A percentile compares a stretch with the other conserved stretches of the same genome.
Evolutionary conservation across 805 yeast species (phyloP).

Genomic region (Candida awuae): DNA sequence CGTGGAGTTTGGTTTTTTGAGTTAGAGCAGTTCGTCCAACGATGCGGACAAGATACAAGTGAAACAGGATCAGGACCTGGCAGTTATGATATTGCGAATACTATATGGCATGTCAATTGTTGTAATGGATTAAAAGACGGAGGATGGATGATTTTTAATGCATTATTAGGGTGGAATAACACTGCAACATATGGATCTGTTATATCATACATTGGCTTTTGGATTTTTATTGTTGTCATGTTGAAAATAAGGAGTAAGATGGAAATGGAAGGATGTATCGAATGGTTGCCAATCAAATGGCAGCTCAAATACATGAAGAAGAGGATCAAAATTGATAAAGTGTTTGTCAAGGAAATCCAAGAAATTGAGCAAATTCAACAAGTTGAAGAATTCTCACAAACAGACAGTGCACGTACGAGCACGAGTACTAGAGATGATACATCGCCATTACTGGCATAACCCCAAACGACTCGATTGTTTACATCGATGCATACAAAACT

Average conservation of each 20-base stretch:
- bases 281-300: conserved; percentile 51
- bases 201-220: conserved; percentile 58
- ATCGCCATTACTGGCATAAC: not conserved
- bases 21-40: conserved; percentile 62
- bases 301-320: conserved; percentile 50
- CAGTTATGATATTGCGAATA: conserved; percentile 67
- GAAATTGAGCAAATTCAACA: conserved; percentile 11
- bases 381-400: not conserved
- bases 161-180: conserved; percentile 89
- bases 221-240: conserved; percentile 46
- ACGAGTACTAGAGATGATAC: not conserved
- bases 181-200: conserved; percentile 89
- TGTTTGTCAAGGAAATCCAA: conserved; percentile 20
- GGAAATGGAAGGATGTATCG: conserved; percentile 51
- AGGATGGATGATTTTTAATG: conserved; percentile 85
- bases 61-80: conserved; percentile 94
- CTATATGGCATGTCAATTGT: conserved; percentile 93
- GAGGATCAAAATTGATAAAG: conserved; percentile 23
- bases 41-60: conserved; percentile 78
- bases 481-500: too few species aligned
- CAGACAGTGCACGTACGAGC: too few species aligned
- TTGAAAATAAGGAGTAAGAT: conserved; percentile 39
- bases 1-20: conserved; percentile 90
- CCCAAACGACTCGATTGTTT: not conserved
- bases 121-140: conserved; percentile 92